A percentile compares a stretch with the other conserved stretches of the same genome.
Conservation (phyloP, 2,329 filamentous ascomycete genomes). For the Colletotrichum salicis region DNA sequence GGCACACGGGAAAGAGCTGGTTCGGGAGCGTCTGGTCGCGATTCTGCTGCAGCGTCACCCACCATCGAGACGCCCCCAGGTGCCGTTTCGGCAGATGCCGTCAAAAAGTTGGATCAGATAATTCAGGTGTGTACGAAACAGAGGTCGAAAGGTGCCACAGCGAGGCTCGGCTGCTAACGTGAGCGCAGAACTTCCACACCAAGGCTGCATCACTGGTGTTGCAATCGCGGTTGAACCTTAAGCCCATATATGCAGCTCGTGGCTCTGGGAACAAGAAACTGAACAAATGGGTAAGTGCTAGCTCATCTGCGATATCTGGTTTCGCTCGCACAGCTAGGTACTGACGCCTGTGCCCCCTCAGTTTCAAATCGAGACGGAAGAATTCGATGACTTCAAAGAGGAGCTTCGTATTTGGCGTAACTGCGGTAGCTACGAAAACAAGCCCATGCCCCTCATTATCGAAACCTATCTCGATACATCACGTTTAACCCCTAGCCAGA, state of each 20-base stretch:
- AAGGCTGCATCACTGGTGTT: constrained; percentile 88
- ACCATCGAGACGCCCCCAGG: constrained; percentile 56
- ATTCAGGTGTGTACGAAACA: constrained; percentile 72
- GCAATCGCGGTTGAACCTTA: constrained; percentile 81
- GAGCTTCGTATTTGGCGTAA: constrained; percentile 85
- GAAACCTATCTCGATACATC: constrained; percentile 90
- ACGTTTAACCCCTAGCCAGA: constrained; percentile 83
- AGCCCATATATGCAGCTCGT: constrained; percentile 61
- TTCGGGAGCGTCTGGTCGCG: constrained; percentile 55
- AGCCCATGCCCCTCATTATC: constrained; percentile 85
- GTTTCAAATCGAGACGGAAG: constrained; percentile 96
- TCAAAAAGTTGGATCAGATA: constrained; percentile 90
- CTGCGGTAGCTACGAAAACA: constrained; percentile 76
- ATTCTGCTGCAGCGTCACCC: constrained; percentile 55
- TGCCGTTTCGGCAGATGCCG: constrained; percentile 69
- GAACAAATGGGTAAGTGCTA: constrained; percentile 83
- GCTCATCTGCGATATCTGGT: not conserved
- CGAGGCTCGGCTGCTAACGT: not conserved
- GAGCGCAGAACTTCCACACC: constrained; percentile 84
- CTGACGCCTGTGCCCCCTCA: constrained; percentile 49
- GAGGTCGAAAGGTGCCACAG: too few species aligned
- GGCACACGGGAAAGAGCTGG: constrained; percentile 55
- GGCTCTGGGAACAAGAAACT: constrained; percentile 63
- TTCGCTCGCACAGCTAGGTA: not conserved
- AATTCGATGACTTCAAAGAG: constrained; percentile 87